A percentile compares a stretch with the other conserved stretches of the same genome.
phyloP scores from a whole-genome alignment of 192 early-diverging fungal species.

The Coemansia sp. region DNA sequence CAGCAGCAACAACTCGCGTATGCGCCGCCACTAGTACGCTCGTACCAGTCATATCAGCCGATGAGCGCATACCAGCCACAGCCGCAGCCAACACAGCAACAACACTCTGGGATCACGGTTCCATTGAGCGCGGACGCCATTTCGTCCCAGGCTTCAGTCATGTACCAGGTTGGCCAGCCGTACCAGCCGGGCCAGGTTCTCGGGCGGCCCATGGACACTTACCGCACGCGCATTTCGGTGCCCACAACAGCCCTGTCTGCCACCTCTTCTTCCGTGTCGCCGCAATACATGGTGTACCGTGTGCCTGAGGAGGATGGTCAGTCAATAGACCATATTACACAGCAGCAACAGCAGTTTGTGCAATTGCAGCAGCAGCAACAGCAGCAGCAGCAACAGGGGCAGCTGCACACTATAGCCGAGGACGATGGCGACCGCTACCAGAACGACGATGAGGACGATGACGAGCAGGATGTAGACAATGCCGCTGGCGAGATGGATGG shows the following conservation, averaged over 20 bases:
- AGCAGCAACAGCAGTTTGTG: slow-evolving; percentile 13
- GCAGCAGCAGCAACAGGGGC: slow-evolving; percentile 1
- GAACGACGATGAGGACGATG: slow-evolving; percentile 7
- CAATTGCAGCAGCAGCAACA: slow-evolving; percentile 6
- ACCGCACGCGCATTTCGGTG: slow-evolving; percentile 31
- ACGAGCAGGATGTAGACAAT: slow-evolving; percentile 2
- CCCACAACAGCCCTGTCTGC: not conserved
- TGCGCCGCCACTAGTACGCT: slow-evolving; percentile 30
- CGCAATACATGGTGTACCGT: slow-evolving; percentile 51
- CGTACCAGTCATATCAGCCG: slow-evolving; percentile 27
- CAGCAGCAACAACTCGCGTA: slow-evolving; percentile 29
- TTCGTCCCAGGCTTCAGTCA: slow-evolving; percentile 8
- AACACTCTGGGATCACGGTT: slow-evolving; percentile 8
- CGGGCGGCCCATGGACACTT: slow-evolving; percentile 33
- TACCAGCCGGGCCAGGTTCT: slow-evolving; percentile 52
- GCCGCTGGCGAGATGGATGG: not conserved
- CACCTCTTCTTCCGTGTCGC: not conserved
- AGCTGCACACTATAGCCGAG: slow-evolving; percentile 43
- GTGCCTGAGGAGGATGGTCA: slow-evolving; percentile 44
- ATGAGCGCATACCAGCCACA: slow-evolving; percentile 17
- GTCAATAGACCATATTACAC: slow-evolving; percentile 16
- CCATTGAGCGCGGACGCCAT: slow-evolving; percentile 20
- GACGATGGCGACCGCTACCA: slow-evolving; percentile 26
- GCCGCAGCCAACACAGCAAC: slow-evolving; percentile 3
- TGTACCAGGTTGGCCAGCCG: slow-evolving; percentile 48